A percentile compares a stretch with the other conserved stretches of the same genome.
Conservation (phyloP, 805 yeast genomes). For the Candida silvicultrix region DNA sequence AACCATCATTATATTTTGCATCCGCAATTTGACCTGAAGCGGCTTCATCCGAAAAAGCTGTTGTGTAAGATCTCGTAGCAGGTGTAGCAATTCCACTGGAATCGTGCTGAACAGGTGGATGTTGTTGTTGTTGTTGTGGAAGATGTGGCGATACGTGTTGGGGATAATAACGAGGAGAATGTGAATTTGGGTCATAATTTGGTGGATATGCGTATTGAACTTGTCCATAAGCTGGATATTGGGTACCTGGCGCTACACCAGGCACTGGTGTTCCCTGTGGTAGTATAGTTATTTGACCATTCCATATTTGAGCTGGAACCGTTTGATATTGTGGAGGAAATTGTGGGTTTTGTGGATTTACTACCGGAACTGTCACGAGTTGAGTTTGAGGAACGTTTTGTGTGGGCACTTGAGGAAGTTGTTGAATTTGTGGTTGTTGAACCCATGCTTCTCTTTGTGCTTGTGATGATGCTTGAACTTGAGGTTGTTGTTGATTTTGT, state of each 20-base stretch:
- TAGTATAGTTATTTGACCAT: background rate
- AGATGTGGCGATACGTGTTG: background rate
- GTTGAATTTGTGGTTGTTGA: background rate
- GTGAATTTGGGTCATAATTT: background rate
- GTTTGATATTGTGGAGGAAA: background rate
- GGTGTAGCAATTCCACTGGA: conserved; percentile 4
- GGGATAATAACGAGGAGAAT: background rate
- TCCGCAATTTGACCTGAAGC: background rate
- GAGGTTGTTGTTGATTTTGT: background rate
- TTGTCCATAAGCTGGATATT: background rate
- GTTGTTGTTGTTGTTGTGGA: conserved; percentile 4
- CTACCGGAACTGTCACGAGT: background rate
- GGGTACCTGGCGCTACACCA: background rate
- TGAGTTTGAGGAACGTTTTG: background rate
- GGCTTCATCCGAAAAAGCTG: background rate
- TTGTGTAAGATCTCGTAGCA: conserved; percentile 2
- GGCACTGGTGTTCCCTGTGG: background rate
- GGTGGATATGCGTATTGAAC: background rate
- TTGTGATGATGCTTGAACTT: background rate
- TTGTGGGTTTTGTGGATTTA: background rate
- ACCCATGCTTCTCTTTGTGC: background rate
- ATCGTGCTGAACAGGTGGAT: background rate
- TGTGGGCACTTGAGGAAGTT: background rate
- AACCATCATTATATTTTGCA: background rate
- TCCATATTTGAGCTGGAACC: background rate